Evolutionary conservation across 2,329 filamentous ascomycete genomes (phyloP), one percentile per base, ranked within the genome.

Genomic region (Phaeosphaeriaceae sp.): DNA sequence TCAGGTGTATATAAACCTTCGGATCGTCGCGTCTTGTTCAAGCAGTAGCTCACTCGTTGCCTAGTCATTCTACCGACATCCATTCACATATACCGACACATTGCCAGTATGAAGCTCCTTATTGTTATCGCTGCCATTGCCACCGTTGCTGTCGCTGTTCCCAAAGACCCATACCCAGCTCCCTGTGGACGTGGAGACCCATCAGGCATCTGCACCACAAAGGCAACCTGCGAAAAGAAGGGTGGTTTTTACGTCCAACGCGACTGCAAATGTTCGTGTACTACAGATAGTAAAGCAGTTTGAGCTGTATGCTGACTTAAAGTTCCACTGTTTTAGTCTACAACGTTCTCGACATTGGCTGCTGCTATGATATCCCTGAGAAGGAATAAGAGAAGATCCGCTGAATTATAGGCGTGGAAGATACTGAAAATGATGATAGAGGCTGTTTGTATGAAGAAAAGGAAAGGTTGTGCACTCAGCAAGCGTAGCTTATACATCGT

Each of bases 241-340:
- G 63, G 63, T 7, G 66, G 66, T 15, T 64, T 67, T 39, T 68
- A 56, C 15, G 64, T 68, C n/a, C 64, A 67, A 49, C 50, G 66
- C 6, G 66, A 68, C 37, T 68, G 66, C 44, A 55, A 53, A 1
- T 68, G 40, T 42, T 15, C 7, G 40, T 16, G 4, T 6, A 17
- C 2, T 12, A 15, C 13, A 1, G 6, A 3, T 15, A 8, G 18
- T 15, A 6, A 29, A 26, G n/a, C 15, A 23, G 29, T 15, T 35
- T 32, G 34, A 3, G 12, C 36, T 35, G 15, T 35, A 26, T 8
- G 6, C 23, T 34, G 16, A 21, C 15, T 6, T 17, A 3, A 20
- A 26, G 11, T 8, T 26, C 6, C 12, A 4, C 17, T 21, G n/a
- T 9, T 9, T 32, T 41, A 48, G 45, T 67, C 36, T 68, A 68